A percentile compares a stretch with the other conserved stretches of the same genome.
phyloP scores from a whole-genome alignment of 2,329 filamentous ascomycete species.

The Paecilomyces variotii region DNA sequence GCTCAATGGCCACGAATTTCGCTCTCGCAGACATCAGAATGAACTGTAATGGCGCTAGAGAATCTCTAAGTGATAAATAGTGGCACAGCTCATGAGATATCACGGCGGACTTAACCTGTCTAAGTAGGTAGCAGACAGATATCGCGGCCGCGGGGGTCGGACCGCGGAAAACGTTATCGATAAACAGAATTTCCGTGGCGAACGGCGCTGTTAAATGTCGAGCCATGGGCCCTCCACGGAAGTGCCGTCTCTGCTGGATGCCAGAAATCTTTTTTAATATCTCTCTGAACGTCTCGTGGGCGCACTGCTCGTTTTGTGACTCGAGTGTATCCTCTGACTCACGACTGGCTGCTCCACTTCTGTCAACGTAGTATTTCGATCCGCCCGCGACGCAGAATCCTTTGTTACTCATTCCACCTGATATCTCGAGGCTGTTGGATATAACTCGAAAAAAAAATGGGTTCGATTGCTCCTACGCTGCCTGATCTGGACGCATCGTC shows the following conservation, averaged over 20 bases:
- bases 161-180: not conserved
- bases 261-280: not conserved
- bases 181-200: not conserved
- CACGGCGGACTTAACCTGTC: not conserved
- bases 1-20: not conserved
- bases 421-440: not conserved
- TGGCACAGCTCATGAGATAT: not conserved
- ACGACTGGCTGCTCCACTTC: not conserved
- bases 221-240: not conserved
- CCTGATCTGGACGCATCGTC: conserved; percentile 33
- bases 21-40: not conserved
- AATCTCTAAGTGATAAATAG: not conserved
- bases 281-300: not conserved
- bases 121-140: not conserved
- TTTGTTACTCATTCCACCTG: not conserved
- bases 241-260: not conserved
- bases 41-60: not conserved
- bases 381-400: not conserved
- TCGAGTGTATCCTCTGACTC: not conserved
- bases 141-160: not conserved
- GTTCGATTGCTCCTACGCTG: conserved; percentile 18
- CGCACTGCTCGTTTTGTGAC: not conserved
- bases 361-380: not conserved
- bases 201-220: not conserved
- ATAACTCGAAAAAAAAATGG: conserved; percentile 14